A percentile compares a stretch with the other conserved stretches of the same genome.
These are phyloP conservation scores for Apiospora aurea DNA, from an alignment of 2,329 filamentous ascomycete genomes.

Conservation along the genomic window DNA sequence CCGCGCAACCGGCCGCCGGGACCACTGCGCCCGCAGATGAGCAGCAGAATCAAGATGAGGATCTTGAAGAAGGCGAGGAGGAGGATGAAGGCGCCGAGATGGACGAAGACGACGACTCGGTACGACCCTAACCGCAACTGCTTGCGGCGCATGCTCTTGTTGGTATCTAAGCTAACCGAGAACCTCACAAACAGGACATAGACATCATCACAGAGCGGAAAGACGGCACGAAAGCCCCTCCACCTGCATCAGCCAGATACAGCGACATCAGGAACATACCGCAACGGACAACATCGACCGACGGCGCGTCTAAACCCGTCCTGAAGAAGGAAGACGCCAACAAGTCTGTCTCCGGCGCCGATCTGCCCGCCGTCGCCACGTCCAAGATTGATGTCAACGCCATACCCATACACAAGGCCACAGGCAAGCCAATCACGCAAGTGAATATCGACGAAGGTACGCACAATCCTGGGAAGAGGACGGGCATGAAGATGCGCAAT, in stretches of 20 bases:
- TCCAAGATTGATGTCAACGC: conserved; percentile 87
- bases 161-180: neutral
- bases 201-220: conserved; percentile 74
- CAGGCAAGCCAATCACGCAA: conserved; percentile 82
- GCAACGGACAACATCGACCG: conserved; percentile 63
- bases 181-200: conserved; percentile 57
- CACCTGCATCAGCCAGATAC: conserved; percentile 65
- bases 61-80: conserved; percentile 70
- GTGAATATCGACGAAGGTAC: conserved; percentile 75
- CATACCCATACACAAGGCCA: conserved; percentile 78
- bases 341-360: conserved; percentile 37
- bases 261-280: conserved; percentile 72
- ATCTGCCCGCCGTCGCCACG: conserved; percentile 69
- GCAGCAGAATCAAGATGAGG: conserved; percentile 53
- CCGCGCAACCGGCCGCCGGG: conserved; percentile 34
- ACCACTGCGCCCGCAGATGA: conserved; percentile 41
- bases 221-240: conserved; percentile 66
- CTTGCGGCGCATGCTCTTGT: neutral
- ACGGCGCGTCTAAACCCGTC: conserved; percentile 54
- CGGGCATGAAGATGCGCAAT: neutral
- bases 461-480: conserved; percentile 19
- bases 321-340: conserved; percentile 55
- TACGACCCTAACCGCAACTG: neutral
- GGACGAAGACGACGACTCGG: conserved; percentile 56
- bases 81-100: conserved; percentile 67